Percentiles rank a stretch among this genome's conserved stretches.
These are phyloP conservation scores for Lophiotrema nucula DNA, from an alignment of 495 filamentous ascomycete species.

Conservation along the genomic window DNA sequence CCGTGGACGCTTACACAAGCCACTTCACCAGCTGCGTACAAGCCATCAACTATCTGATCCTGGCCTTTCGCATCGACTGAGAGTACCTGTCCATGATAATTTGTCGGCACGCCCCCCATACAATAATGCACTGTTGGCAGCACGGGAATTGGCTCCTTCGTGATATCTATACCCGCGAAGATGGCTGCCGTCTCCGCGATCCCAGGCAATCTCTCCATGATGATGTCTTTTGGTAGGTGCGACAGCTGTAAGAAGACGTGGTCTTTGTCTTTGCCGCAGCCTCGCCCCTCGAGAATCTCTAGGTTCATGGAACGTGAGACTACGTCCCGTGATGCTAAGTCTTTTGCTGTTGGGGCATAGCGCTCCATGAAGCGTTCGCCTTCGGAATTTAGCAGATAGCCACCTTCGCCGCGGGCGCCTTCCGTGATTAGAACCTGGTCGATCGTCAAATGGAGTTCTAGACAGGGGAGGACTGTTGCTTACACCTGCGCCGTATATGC, in stretches of 20 bases:
- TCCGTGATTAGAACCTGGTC: slow-evolving; percentile 77
- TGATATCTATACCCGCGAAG: slow-evolving; percentile 95
- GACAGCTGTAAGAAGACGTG: slow-evolving; percentile 97
- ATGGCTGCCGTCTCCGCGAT: slow-evolving; percentile 98
- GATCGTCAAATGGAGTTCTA: not conserved
- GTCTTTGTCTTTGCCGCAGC: slow-evolving; percentile 93
- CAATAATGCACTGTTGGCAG: slow-evolving; percentile 99
- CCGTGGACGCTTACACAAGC: slow-evolving; percentile 99
- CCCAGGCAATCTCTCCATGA: slow-evolving; percentile 94
- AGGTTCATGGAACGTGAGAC: slow-evolving; percentile 97
- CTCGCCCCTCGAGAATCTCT: slow-evolving; percentile 95
- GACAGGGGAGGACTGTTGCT: not conserved
- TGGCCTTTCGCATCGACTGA: slow-evolving; percentile 71
- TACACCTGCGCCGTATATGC: slow-evolving; percentile 98
- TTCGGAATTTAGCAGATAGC: slow-evolving; percentile 92
- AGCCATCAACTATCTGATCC: slow-evolving; percentile 89
- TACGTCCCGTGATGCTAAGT: slow-evolving; percentile 92
- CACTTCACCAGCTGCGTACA: slow-evolving; percentile 95
- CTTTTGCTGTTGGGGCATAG: slow-evolving; percentile 96
- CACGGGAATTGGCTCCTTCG: slow-evolving; percentile 95
- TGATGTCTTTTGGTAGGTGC: slow-evolving; percentile 85
- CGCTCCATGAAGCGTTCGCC: slow-evolving; percentile 99
- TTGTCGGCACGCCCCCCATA: slow-evolving; percentile 99
- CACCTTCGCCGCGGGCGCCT: slow-evolving; percentile 96
- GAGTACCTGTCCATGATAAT: slow-evolving; percentile 93